Conservation (phyloP, 345 rosid species). For the Erucastrum elatum region DNA sequence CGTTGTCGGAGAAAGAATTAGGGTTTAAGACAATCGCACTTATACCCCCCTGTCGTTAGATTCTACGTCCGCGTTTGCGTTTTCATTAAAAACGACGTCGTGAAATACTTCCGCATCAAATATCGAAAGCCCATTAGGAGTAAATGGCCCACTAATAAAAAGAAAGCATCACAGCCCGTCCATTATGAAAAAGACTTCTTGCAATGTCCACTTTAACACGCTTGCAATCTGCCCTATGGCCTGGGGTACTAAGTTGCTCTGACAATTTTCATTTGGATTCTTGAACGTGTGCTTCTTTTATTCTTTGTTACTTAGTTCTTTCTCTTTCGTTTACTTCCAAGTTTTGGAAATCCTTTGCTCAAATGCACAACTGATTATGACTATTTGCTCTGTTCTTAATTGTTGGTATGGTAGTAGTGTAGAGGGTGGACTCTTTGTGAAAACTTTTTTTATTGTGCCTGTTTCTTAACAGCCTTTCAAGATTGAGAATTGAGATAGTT, state of each 20-base stretch:
- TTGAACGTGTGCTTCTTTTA: constrained; percentile 17
- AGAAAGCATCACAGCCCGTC: constrained; percentile 3
- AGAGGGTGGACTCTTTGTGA: neutral
- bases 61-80: constrained; percentile 1
- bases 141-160: neutral
- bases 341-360: constrained; percentile 30
- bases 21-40: neutral
- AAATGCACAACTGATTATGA: constrained; percentile 30
- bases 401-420: constrained; percentile 11
- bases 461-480: neutral
- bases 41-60: too few relatives aligned
- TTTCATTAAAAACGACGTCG: neutral
- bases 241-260: too few relatives aligned
- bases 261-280: constrained; percentile 29
- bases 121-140: constrained; percentile 16
- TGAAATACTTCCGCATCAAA: neutral
- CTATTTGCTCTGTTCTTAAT: constrained; percentile 4
- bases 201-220: neutral
- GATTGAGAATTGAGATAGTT: neutral
- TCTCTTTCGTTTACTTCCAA: constrained; percentile 25
- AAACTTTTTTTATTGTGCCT: neutral
- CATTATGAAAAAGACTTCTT: constrained; percentile 9
- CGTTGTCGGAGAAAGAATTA: neutral
- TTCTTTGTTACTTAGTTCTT: neutral
- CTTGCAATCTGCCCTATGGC: neutral